phyloP scores from a whole-genome alignment of 1,139 yeast species.

The Yamadazyma diospyri region DNA sequence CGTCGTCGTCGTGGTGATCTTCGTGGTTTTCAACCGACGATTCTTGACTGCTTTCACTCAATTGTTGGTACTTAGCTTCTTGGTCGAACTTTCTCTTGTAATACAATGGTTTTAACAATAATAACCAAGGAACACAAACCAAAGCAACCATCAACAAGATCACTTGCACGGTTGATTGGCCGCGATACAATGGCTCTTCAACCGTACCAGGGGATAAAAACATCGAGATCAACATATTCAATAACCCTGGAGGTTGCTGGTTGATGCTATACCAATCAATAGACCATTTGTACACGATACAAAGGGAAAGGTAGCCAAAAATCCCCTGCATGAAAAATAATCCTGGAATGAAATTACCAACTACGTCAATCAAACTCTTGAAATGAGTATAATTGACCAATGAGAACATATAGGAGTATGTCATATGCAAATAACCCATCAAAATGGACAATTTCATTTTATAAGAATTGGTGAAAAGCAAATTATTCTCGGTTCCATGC shows the following conservation, averaged over 20 bases:
- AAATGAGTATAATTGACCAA: constrained; percentile 60
- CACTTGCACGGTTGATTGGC: constrained; percentile 63
- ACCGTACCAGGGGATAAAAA: constrained; percentile 73
- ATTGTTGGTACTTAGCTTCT: constrained; percentile 36
- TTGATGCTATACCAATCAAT: constrained; percentile 69
- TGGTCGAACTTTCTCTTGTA: constrained; percentile 40
- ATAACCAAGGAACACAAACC: constrained; percentile 73
- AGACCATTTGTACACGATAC: constrained; percentile 77
- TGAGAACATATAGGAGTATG: constrained; percentile 68
- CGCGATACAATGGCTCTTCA: constrained; percentile 61
- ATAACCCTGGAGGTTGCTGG: constrained; percentile 73
- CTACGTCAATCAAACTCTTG: constrained; percentile 58
- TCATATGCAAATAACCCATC: constrained; percentile 79
- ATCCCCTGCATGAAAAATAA: constrained; percentile 79
- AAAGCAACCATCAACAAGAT: constrained; percentile 57
- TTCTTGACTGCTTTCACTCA: constrained; percentile 22
- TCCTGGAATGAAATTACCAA: constrained; percentile 80
- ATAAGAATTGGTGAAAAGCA: constrained; percentile 72
- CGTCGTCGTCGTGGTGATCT: constrained; percentile 38
- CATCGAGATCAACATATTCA: constrained; percentile 81
- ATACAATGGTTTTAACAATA: constrained; percentile 64
- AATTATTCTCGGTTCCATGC: constrained; percentile 79
- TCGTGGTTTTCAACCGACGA: constrained; percentile 21
- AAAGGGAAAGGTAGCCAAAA: constrained; percentile 70
- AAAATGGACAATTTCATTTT: constrained; percentile 79